phyloP scores from a whole-genome alignment of 2,329 filamentous ascomycete species.

The Scedosporium aurantiacum region DNA sequence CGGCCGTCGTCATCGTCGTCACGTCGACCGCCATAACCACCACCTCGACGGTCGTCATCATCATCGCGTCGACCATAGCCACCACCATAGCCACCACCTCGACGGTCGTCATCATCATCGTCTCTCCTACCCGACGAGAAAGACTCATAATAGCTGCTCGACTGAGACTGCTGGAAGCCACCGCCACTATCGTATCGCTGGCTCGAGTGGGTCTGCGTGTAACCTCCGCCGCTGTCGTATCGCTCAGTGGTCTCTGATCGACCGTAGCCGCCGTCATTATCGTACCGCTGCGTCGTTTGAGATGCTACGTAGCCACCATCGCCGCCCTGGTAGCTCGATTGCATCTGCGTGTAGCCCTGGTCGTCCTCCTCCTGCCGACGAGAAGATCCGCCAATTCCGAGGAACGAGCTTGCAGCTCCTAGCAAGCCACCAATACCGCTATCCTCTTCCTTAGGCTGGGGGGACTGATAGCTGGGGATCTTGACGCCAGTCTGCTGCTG shows the following conservation, averaged over 20 bases:
- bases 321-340: constrained; percentile 50
- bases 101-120: constrained; percentile 7
- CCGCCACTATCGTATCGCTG: constrained; percentile 37
- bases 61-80: neutral
- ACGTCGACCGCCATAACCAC: constrained; percentile 14
- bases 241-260: constrained; percentile 2
- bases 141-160: constrained; percentile 25
- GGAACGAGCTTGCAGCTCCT: constrained; percentile 37
- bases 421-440: constrained; percentile 55
- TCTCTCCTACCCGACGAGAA: neutral
- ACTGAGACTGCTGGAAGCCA: constrained; percentile 48
- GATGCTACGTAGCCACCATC: constrained; percentile 49
- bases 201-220: constrained; percentile 29
- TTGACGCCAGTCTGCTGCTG: constrained; percentile 34
- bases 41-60: constrained; percentile 13
- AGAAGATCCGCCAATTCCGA: constrained; percentile 29
- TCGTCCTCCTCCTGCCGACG: constrained; percentile 51
- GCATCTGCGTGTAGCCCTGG: constrained; percentile 49
- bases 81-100: neutral
- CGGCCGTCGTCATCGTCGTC: constrained; percentile 17
- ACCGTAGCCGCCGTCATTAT: constrained; percentile 18
- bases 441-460: constrained; percentile 33
- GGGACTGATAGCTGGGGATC: constrained; percentile 20
- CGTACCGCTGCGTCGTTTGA: constrained; percentile 49
- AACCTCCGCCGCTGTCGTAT: constrained; percentile 17